These are phyloP conservation scores for Penicillium sp. DNA, from an alignment of 2,329 filamentous ascomycete species.

Conservation along the genomic window DNA sequence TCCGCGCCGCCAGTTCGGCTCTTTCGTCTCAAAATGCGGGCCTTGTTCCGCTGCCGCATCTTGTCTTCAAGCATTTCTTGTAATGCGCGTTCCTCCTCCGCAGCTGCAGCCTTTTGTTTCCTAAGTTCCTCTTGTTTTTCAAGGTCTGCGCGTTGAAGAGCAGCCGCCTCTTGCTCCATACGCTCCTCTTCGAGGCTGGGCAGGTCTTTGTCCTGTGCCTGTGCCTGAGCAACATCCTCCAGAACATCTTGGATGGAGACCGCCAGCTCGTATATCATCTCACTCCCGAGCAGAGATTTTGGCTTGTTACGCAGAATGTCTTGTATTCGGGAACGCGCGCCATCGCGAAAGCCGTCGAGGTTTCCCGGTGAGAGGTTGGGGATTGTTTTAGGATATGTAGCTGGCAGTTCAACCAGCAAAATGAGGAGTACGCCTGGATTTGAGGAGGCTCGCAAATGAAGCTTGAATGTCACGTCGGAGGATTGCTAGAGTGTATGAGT, in stretches of 20 bases:
- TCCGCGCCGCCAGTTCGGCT: slow-evolving; percentile 36
- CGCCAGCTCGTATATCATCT: slow-evolving; percentile 64
- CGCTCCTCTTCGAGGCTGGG: slow-evolving; percentile 88
- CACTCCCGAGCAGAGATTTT: slow-evolving; percentile 59
- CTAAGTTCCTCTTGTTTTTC: slow-evolving; percentile 49
- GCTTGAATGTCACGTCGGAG: slow-evolving; percentile 74
- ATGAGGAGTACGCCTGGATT: slow-evolving; percentile 69
- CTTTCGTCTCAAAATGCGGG: slow-evolving; percentile 37
- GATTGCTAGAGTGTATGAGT: slow-evolving; percentile 57
- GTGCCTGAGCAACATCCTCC: slow-evolving; percentile 78
- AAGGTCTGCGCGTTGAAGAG: slow-evolving; percentile 54
- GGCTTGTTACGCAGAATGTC: slow-evolving; percentile 67
- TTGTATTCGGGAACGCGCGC: slow-evolving; percentile 67
- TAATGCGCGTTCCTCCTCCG: slow-evolving; percentile 40
- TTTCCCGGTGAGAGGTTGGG: slow-evolving; percentile 70
- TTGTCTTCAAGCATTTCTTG: slow-evolving; percentile 40
- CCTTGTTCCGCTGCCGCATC: slow-evolving; percentile 39
- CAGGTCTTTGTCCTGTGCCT: slow-evolving; percentile 70
- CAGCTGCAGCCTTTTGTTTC: slow-evolving; percentile 40
- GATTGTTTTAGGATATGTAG: slow-evolving; percentile 83
- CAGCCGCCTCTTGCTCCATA: slow-evolving; percentile 72
- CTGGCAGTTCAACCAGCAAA: slow-evolving; percentile 76
- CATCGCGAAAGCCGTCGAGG: slow-evolving; percentile 63
- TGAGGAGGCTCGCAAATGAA: slow-evolving; percentile 70
- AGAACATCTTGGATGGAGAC: slow-evolving; percentile 65